phyloP scores from a whole-genome alignment of 306 rosid genomes.

The Carpinus viminea region DNA sequence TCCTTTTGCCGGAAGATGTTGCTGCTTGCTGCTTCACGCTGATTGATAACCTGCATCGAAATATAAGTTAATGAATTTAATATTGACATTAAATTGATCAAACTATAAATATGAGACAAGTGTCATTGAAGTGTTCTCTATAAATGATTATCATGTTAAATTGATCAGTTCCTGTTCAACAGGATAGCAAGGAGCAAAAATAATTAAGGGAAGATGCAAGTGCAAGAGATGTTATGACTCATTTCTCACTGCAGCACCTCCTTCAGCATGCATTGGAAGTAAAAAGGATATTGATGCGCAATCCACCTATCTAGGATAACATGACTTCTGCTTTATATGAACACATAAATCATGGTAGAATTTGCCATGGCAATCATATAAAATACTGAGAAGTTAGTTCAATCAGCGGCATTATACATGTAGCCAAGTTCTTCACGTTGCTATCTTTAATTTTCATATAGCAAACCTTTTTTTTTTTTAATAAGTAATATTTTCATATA shows the following conservation, averaged over 20 bases:
- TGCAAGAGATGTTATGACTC: neutral
- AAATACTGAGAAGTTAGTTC: constrained; percentile 18
- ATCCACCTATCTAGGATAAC: neutral
- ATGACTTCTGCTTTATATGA: neutral
- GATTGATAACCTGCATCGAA: constrained; percentile 73
- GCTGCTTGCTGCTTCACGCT: constrained; percentile 92
- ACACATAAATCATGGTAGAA: neutral
- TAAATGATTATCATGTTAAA: constrained; percentile 25
- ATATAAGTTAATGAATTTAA: constrained; percentile 16
- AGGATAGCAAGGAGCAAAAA: neutral
- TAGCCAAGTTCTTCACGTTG: neutral
- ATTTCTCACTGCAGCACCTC: neutral
- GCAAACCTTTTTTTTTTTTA: no score
- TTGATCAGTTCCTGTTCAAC: constrained; percentile 8
- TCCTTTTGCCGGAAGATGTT: constrained; percentile 88
- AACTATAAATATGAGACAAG: neutral
- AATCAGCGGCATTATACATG: constrained; percentile 4
- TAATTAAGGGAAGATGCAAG: neutral
- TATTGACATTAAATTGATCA: constrained; percentile 13
- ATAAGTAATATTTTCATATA: constrained; percentile 1
- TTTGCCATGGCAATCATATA: constrained; percentile 10
- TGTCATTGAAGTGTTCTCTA: constrained; percentile 13
- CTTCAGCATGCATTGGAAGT: neutral
- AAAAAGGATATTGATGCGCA: neutral
- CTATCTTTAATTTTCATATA: constrained; percentile 4